These are phyloP conservation scores for Colletotrichum endophyticum DNA, from an alignment of 2,329 filamentous ascomycete genomes.

Conservation along the genomic window DNA sequence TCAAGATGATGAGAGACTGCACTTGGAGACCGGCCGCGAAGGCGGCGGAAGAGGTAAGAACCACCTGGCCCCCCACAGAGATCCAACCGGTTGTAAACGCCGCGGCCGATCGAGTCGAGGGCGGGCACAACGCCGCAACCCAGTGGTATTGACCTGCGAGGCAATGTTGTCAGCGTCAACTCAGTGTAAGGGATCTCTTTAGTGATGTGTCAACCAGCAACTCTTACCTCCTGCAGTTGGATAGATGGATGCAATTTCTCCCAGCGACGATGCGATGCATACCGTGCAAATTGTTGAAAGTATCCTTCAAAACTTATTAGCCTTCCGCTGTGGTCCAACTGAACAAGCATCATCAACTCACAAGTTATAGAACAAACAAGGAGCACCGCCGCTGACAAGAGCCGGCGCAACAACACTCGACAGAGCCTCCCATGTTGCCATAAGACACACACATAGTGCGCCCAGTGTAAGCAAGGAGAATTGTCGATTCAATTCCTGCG, in stretches of 20 bases:
- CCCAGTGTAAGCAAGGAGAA: constrained; percentile 50
- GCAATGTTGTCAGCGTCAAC: background rate
- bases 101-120: constrained; percentile 34
- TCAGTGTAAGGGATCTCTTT: background rate
- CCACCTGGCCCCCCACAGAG: constrained; percentile 48
- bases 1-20: constrained; percentile 47
- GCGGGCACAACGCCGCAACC: constrained; percentile 43
- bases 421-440: constrained; percentile 57
- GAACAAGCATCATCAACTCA: constrained; percentile 27
- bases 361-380: constrained; percentile 51
- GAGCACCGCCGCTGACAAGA: constrained; percentile 48
- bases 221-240: constrained; percentile 34
- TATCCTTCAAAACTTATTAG: constrained; percentile 30
- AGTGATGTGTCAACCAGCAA: background rate
- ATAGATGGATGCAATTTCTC: constrained; percentile 43
- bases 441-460: constrained; percentile 49
- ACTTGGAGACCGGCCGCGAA: constrained; percentile 49
- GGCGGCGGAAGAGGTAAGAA: constrained; percentile 51
- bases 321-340: background rate
- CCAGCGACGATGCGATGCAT: constrained; percentile 41
- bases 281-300: constrained; percentile 45
- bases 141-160: constrained; percentile 48
- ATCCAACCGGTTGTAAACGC: constrained; percentile 50
- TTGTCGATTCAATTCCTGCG: constrained; percentile 31
- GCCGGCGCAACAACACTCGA: constrained; percentile 49